Evolutionary conservation across 1,284 basidiomycete genomes (phyloP), one percentile per base, ranked within the genome.

Genomic region (Ganoderma meredithae): DNA sequence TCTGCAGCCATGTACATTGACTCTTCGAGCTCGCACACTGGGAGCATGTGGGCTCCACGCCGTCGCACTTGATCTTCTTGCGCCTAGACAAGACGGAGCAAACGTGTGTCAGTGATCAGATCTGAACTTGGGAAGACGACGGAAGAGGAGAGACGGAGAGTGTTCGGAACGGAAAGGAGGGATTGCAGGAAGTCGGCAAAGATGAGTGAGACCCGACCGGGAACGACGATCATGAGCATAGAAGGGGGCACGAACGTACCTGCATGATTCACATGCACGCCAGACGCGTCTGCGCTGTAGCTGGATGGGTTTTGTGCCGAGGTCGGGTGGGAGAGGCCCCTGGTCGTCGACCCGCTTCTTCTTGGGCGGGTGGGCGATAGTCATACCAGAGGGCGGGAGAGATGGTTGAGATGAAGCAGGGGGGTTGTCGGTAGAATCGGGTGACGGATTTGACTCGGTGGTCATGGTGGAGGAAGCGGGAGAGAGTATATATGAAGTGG

Each of bases 41-140:
- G 0, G 91, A 90, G 74, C 93, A 95, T n/a, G 90, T 91, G 15
- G 93, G 93, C 76, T 95, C 93, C 74, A 83, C 86, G 71, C 93
- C 93, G 82, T 95, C 93, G 79, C 93, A 95, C 79, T 95, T 95
- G 78, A 95, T 94, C 86, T 95, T 95, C 86, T 95, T 95, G 71
- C 92, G 88, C 71, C 93, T 94, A 77, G 13, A 33, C 55, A 59
- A 53, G 62, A 44, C 60, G 68, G 40, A 27, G 47, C 15, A 58
- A 44, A 22, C 27, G 56, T 39, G 56, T 56, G 36, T 59, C 22
- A 39, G 43, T 55, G 67, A 69, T 72, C 61, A 69, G 69, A 70
- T 70, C 60, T 56, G 58, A 17, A 63, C 55, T 65, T 60, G 66
- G 58, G 68, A 67, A 65, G 53, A 33, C 39, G 59, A 44, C 36